Conservation (phyloP, 495 filamentous ascomycete species). For the Mytilinidion resinicola region DNA sequence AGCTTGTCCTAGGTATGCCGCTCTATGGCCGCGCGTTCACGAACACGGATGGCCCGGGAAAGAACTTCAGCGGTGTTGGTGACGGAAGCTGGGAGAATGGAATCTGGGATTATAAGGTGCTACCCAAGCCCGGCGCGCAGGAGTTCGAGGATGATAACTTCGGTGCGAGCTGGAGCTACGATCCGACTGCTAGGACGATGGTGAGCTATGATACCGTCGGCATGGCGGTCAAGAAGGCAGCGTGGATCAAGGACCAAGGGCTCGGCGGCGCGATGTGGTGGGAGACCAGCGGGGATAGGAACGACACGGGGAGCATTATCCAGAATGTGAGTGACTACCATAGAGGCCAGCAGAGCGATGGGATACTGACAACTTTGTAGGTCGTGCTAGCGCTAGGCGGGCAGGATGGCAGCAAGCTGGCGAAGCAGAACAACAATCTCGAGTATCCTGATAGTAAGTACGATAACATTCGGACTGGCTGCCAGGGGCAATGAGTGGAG, state of each 20-base stretch:
- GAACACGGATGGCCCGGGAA: slow-evolving; percentile 63
- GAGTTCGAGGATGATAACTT: slow-evolving; percentile 46
- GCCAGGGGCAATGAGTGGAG: not conserved
- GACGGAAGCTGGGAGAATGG: slow-evolving; percentile 63
- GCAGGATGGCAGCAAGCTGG: slow-evolving; percentile 9
- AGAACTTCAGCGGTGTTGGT: slow-evolving; percentile 59
- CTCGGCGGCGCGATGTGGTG: slow-evolving; percentile 87
- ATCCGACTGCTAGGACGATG: slow-evolving; percentile 50
- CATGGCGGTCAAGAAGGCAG: slow-evolving; percentile 55
- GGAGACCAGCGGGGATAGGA: slow-evolving; percentile 73
- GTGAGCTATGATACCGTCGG: slow-evolving; percentile 69
- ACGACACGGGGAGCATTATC: slow-evolving; percentile 32
- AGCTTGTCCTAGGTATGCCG: slow-evolving; percentile 75
- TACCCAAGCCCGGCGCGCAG: slow-evolving; percentile 45
- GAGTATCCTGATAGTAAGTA: slow-evolving; percentile 22
- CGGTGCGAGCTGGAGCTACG: slow-evolving; percentile 66
- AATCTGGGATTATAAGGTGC: slow-evolving; percentile 65
- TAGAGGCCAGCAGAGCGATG: not conserved
- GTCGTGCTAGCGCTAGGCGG: slow-evolving; percentile 21
- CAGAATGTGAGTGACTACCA: slow-evolving; percentile 12
- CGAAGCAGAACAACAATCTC: slow-evolving; percentile 17
- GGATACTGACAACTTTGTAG: not conserved
- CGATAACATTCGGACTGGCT: slow-evolving; percentile 22
- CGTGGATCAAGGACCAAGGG: slow-evolving; percentile 55
- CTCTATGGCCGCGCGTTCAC: slow-evolving; percentile 79